A percentile compares a stretch with the other conserved stretches of the same genome.
Conservation (phyloP, 1,284 basidiomycete species). For the Violaceomyces palustris region DNA sequence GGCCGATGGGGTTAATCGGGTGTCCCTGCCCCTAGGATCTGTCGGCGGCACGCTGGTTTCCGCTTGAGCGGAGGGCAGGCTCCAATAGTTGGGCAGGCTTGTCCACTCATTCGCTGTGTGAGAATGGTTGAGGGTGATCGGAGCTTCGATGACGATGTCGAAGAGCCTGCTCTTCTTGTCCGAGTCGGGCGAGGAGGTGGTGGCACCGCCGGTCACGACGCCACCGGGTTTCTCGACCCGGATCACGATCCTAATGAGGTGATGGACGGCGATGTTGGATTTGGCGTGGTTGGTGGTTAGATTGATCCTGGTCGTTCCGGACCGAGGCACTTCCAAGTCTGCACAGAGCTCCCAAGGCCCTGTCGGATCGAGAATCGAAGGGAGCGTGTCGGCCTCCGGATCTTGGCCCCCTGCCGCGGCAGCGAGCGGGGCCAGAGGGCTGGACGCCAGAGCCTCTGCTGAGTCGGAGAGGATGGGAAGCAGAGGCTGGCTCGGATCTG, state of each 20-base stretch:
- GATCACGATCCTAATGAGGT: slow-evolving; percentile 76
- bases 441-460: slow-evolving; percentile 52
- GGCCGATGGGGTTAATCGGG: slow-evolving; percentile 11
- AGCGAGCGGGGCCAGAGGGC: slow-evolving; percentile 54
- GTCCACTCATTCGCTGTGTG: slow-evolving; percentile 48
- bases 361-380: slow-evolving; percentile 56
- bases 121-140: slow-evolving; percentile 58
- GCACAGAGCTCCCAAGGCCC: slow-evolving; percentile 60
- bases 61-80: slow-evolving; percentile 14
- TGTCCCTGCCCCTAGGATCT: slow-evolving; percentile 4
- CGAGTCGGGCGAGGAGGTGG: not conserved
- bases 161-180: slow-evolving; percentile 55
- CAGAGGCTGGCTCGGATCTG: slow-evolving; percentile 60
- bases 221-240: slow-evolving; percentile 64
- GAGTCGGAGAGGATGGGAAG: slow-evolving; percentile 64
- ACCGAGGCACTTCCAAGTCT: slow-evolving; percentile 34
- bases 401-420: slow-evolving; percentile 30
- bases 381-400: slow-evolving; percentile 21
- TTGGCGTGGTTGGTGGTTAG: slow-evolving; percentile 77
- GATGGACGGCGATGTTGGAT: slow-evolving; percentile 73
- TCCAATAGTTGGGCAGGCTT: slow-evolving; percentile 43
- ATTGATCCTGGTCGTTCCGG: slow-evolving; percentile 59
- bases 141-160: slow-evolving; percentile 83
- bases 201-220: slow-evolving; percentile 4
- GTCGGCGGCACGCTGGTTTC: not conserved